Evolutionary conservation across 352 stramenopile genomes (phyloP), one percentile per base, ranked within the genome.

Genomic region (Aphanomyces cochlioides): DNA sequence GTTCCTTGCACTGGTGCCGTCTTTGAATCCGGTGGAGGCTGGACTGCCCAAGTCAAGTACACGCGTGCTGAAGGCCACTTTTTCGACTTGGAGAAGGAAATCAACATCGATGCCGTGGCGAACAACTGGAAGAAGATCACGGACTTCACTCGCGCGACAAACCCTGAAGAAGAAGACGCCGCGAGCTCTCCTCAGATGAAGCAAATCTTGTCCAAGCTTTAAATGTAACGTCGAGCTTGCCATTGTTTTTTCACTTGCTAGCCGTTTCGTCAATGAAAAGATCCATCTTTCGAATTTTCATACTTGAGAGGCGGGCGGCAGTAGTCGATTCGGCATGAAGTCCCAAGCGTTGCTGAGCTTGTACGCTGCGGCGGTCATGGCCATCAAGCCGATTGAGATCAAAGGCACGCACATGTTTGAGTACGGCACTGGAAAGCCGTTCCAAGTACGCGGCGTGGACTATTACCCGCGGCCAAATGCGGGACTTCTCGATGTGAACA

Each of bases 391-490:
- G 3, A 56, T 84, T 19, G 73, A 87, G 56, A 79, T 91, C 73
- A 90, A 93, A 63, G 84, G 84, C 68, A 87, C 88, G 67, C 80
- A 79, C 37, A 91, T 93, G 71, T 96, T 91, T 69, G 82, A 96
- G 74, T 82, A 74, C 19, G 68, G 80, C 56, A 89, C 82, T 7
- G 79, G 77, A 53, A 73, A 90, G 54, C 87, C 90, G 67, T 89
- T 96, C 73, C 77, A 78, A 12, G 77, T 90, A 40, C 78, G 81
- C 56, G 89, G 89, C 37, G 79, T 95, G 71, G 87, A 92, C 67
- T 95, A 95, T 76, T 95, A 95, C 72, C 87, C 87, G n/a, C 81
- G 87, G 4, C 87, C 89, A 8, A 96, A 96, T 70, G 64, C 74
- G 4, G 89, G 87, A 19, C 47, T 58, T 4, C 67, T 92, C 3